A percentile compares a stretch with the other conserved stretches of the same genome.
These are phyloP conservation scores for Pleurotus pulmonarius DNA, from an alignment of 768 basidiomycete species.

Conservation along the genomic window DNA sequence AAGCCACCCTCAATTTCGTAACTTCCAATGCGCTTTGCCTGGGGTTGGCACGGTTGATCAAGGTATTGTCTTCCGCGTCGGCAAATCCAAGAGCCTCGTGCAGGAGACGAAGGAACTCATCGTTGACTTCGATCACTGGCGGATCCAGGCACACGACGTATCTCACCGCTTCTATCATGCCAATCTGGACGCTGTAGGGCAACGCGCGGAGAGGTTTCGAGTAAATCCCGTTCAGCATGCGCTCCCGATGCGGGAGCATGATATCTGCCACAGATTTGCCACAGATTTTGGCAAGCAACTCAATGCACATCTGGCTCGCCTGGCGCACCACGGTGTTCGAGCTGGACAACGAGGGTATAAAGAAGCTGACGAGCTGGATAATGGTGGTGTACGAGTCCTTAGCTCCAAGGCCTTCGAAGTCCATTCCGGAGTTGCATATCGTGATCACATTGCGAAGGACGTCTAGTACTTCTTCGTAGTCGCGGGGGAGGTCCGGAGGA, in stretches of 20 bases:
- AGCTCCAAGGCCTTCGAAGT: slow-evolving; percentile 40
- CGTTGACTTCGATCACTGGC: slow-evolving; percentile 86
- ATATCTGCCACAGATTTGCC: slow-evolving; percentile 72
- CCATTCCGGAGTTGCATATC: slow-evolving; percentile 51
- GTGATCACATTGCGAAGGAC: slow-evolving; percentile 68
- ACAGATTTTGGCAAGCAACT: slow-evolving; percentile 70
- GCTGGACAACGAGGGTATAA: slow-evolving; percentile 86
- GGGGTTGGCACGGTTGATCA: slow-evolving; percentile 69
- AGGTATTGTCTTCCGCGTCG: slow-evolving; percentile 88
- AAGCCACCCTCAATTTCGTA: slow-evolving; percentile 87
- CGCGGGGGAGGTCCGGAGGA: slow-evolving; percentile 81
- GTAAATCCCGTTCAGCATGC: slow-evolving; percentile 86
- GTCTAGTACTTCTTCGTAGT: slow-evolving; percentile 74
- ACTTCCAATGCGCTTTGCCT: slow-evolving; percentile 81
- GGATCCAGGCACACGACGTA: slow-evolving; percentile 90
- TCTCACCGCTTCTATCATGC: slow-evolving; percentile 95
- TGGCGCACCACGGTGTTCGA: slow-evolving; percentile 82
- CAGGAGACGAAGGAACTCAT: slow-evolving; percentile 85
- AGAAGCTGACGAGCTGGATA: slow-evolving; percentile 71
- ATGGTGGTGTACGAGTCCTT: slow-evolving; percentile 44
- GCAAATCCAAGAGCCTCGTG: slow-evolving; percentile 94
- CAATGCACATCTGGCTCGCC: slow-evolving; percentile 78
- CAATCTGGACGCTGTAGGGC: slow-evolving; percentile 93
- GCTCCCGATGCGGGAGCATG: slow-evolving; percentile 80
- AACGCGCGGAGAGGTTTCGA: slow-evolving; percentile 95